A percentile compares a stretch with the other conserved stretches of the same genome.
These are phyloP conservation scores for Leucosporidium scottii DNA, from an alignment of 768 basidiomycete species.

Conservation along the genomic window DNA sequence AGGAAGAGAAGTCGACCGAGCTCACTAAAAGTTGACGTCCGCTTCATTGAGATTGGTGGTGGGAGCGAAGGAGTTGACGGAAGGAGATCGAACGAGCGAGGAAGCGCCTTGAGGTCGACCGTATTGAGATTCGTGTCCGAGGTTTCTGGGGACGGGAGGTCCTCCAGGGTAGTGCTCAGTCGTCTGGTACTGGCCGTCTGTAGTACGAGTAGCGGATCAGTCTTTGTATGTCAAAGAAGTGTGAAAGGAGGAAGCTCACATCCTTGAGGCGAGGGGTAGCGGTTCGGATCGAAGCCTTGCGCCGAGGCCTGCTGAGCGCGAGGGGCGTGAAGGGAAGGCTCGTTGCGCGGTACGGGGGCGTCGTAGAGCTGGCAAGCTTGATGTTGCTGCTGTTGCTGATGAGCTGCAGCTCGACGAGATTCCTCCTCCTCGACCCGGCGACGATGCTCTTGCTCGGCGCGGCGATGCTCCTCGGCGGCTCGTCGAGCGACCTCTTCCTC, in stretches of 20 bases:
- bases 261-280: neutral
- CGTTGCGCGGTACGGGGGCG: neutral
- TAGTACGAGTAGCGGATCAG: too few relatives aligned
- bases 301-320: neutral
- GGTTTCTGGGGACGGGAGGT: neutral
- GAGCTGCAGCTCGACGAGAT: neutral
- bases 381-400: too few relatives aligned
- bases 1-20: neutral
- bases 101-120: neutral
- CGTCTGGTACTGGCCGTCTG: neutral
- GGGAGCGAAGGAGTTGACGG: conserved; percentile 22
- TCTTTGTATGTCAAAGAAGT: too few relatives aligned
- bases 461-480: neutral
- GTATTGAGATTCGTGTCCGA: neutral
- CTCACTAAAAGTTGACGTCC: conserved; percentile 11
- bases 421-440: conserved; percentile 1
- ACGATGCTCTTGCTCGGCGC: neutral
- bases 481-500: neutral
- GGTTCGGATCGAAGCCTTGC: neutral
- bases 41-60: conserved; percentile 13
- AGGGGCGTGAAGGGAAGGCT: neutral
- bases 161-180: too few relatives aligned
- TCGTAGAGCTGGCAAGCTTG: neutral
- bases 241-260: neutral
- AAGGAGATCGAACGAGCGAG: conserved; percentile 10